Conservation (phyloP, 805 yeast genomes). For the Kluyveromyces dobzhanskii region DNA sequence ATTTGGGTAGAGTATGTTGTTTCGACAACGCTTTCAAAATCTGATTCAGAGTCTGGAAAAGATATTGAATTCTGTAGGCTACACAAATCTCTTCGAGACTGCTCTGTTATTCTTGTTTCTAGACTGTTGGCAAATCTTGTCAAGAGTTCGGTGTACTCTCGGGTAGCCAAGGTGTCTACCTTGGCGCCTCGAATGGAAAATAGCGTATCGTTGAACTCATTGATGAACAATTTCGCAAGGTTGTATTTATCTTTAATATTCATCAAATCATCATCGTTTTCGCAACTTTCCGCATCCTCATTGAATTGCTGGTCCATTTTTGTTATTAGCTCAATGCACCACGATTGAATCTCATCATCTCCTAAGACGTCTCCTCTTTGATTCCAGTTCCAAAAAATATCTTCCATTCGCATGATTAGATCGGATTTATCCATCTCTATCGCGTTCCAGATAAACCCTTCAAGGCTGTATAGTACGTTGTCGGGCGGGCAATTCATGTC, state of each 20-base stretch:
- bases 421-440: conserved; percentile 7
- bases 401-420: conserved; percentile 7
- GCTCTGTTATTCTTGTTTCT: neutral
- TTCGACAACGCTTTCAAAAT: no score
- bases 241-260: conserved; percentile 6
- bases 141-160: neutral
- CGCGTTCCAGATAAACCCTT: conserved; percentile 8
- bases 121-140: conserved; percentile 4
- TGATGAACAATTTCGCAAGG: conserved; percentile 7
- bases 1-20: no score
- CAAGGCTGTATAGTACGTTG: conserved; percentile 5
- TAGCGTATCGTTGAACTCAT: conserved; percentile 6
- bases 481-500: neutral
- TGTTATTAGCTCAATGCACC: neutral
- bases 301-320: neutral
- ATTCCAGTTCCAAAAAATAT: conserved; percentile 2
- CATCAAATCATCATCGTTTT: neutral
- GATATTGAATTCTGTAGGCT: no score
- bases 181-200: neutral
- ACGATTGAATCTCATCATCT: neutral
- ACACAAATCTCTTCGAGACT: neutral
- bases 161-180: neutral
- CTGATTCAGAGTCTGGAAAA: no score
- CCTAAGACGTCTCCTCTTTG: neutral
- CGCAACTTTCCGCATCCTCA: neutral